Evolutionary conservation across 352 stramenopile species (phyloP).

Genomic region (Globisporangium mamillatum): DNA sequence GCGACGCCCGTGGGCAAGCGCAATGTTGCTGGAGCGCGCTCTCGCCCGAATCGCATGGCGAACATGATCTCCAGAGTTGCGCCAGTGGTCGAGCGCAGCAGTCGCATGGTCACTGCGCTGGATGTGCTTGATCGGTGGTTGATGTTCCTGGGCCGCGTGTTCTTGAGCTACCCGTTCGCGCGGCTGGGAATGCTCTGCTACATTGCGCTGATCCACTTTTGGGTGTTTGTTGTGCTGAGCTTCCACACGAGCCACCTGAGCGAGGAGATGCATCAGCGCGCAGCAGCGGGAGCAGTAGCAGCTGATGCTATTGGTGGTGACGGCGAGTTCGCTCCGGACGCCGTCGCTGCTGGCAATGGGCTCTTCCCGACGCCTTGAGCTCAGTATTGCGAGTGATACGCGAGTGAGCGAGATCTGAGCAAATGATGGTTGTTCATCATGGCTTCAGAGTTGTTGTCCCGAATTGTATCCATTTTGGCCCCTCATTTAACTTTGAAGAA

Average conservation of each 20-base stretch:
- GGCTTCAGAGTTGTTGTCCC: background rate
- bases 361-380: conserved; percentile 14
- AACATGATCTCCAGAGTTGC: conserved; percentile 60
- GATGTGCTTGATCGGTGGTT: conserved; percentile 73
- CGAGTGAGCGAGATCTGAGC: background rate
- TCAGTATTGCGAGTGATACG: background rate
- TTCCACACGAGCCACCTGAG: conserved; percentile 87
- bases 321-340: background rate
- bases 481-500: background rate
- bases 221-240: conserved; percentile 83
- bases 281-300: conserved; percentile 20
- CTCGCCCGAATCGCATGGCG: conserved; percentile 62
- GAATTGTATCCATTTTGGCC: conserved; percentile 9
- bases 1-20: conserved; percentile 42
- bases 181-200: conserved; percentile 75
- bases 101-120: conserved; percentile 56
- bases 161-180: conserved; percentile 70
- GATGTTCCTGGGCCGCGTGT: conserved; percentile 75
- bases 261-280: conserved; percentile 62
- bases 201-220: conserved; percentile 78
- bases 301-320: conserved; percentile 16
- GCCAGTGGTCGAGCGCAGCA: conserved; percentile 68
- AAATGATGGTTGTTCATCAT: background rate
- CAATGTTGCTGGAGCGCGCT: conserved; percentile 25
- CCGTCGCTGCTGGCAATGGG: background rate